phyloP scores from a whole-genome alignment of 805 yeast species.

The Zygosaccharomyces kombuchaensis region DNA sequence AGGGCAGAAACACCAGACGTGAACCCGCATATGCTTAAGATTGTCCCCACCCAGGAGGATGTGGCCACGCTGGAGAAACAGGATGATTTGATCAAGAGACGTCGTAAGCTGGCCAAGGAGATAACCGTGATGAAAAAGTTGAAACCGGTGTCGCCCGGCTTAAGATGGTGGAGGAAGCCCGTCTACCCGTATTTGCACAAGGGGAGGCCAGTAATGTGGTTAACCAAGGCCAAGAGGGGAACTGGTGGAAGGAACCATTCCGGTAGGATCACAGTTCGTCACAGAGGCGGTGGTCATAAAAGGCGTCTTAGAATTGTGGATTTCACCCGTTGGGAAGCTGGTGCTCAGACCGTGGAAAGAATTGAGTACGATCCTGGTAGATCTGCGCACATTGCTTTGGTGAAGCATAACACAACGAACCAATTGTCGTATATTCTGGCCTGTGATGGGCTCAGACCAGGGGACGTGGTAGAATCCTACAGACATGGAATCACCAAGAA shows the following conservation, averaged over 20 bases:
- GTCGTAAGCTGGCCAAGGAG: conserved; percentile 66
- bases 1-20: conserved; percentile 3
- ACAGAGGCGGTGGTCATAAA: conserved; percentile 95
- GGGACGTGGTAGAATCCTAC: conserved; percentile 86
- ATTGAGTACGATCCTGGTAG: conserved; percentile 96
- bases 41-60: conserved; percentile 43
- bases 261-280: conserved; percentile 87
- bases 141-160: conserved; percentile 81
- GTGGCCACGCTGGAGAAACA: conserved; percentile 74
- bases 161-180: conserved; percentile 85
- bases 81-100: conserved; percentile 66
- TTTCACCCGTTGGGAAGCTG: conserved; percentile 59
- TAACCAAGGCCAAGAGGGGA: conserved; percentile 68
- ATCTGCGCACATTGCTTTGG: conserved; percentile 85
- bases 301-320: conserved; percentile 83
- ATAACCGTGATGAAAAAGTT: conserved; percentile 66
- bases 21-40: conserved; percentile 31
- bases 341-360: conserved; percentile 74
- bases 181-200: conserved; percentile 81
- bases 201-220: conserved; percentile 72
- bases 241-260: conserved; percentile 86
- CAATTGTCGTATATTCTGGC: conserved; percentile 79
- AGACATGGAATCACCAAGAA: conserved; percentile 81
- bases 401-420: conserved; percentile 59
- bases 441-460: conserved; percentile 86